Conservation (phyloP, 352 stramenopile species). For the Pythium coloratum region DNA sequence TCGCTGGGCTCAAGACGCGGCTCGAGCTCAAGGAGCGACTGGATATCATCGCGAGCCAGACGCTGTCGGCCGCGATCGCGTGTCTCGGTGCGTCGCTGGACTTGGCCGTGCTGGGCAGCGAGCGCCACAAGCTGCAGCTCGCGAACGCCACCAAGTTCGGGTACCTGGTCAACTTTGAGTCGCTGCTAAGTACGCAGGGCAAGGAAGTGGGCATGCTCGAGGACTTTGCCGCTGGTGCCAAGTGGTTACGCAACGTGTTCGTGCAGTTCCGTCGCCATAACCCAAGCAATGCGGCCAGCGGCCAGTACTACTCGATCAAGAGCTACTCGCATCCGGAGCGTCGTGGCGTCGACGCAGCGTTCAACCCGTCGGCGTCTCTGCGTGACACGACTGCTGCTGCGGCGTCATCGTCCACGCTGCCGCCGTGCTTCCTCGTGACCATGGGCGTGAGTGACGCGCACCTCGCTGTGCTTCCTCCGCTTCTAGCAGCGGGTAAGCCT, state of each 20-base stretch:
- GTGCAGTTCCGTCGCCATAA: constrained; percentile 58
- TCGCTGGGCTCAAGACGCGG: constrained; percentile 59
- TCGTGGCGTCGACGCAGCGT: constrained; percentile 22
- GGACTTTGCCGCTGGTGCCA: constrained; percentile 81
- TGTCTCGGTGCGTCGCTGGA: constrained; percentile 71
- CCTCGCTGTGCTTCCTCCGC: constrained; percentile 48
- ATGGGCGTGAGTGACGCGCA: constrained; percentile 59
- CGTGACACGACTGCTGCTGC: not conserved
- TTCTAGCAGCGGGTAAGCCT: constrained; percentile 44
- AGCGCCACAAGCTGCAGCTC: constrained; percentile 57
- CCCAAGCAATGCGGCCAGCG: constrained; percentile 35
- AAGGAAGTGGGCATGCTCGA: constrained; percentile 96
- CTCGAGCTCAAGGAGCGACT: constrained; percentile 72
- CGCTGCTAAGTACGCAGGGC: constrained; percentile 87
- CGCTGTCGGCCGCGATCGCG: constrained; percentile 66
- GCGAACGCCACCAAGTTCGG: constrained; percentile 54
- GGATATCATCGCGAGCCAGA: constrained; percentile 72
- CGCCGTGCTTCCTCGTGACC: constrained; percentile 53
- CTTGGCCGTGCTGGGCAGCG: constrained; percentile 55
- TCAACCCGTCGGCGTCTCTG: constrained; percentile 11
- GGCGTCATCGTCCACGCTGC: not conserved
- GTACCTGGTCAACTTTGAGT: constrained; percentile 84
- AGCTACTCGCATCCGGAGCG: constrained; percentile 47
- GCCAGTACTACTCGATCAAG: constrained; percentile 60
- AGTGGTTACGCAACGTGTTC: constrained; percentile 82